Conservation (phyloP, 768 basidiomycete species). For the Podaxis sp. region DNA sequence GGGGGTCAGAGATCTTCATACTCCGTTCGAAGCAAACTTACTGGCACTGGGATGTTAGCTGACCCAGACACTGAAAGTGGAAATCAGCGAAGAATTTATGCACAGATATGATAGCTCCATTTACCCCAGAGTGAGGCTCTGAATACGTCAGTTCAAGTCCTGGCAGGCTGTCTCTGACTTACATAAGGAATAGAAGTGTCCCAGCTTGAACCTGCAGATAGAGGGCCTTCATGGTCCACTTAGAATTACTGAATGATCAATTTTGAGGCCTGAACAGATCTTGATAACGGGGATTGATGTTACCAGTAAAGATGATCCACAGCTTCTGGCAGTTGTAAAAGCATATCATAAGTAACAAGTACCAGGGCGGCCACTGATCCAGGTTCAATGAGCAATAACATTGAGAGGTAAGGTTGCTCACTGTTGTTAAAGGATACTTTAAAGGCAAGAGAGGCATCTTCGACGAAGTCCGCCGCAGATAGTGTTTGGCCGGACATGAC, state of each 20-base stretch:
- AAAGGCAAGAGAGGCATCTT: no score
- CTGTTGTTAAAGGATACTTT: no score
- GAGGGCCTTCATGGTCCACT: background rate
- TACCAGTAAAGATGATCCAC: no score
- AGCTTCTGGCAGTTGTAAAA: no score
- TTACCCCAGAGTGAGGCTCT: background rate
- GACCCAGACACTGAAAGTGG: background rate
- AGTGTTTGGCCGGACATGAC: no score
- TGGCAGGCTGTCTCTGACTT: background rate
- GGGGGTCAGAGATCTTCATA: background rate
- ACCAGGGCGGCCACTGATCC: no score
- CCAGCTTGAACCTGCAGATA: background rate
- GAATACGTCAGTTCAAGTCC: background rate
- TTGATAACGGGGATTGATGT: no score
- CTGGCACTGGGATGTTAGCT: background rate
- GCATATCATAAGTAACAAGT: no score
- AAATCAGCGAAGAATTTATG: background rate
- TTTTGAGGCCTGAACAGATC: background rate
- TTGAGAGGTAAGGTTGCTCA: no score
- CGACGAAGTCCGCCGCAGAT: no score
- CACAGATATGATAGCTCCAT: background rate
- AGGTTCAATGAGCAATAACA: no score
- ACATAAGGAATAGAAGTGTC: background rate
- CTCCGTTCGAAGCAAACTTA: background rate
- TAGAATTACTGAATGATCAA: background rate